A percentile compares a stretch with the other conserved stretches of the same genome.
phyloP scores from a whole-genome alignment of 257 asterid species.

The Nicotiana paniculata region DNA sequence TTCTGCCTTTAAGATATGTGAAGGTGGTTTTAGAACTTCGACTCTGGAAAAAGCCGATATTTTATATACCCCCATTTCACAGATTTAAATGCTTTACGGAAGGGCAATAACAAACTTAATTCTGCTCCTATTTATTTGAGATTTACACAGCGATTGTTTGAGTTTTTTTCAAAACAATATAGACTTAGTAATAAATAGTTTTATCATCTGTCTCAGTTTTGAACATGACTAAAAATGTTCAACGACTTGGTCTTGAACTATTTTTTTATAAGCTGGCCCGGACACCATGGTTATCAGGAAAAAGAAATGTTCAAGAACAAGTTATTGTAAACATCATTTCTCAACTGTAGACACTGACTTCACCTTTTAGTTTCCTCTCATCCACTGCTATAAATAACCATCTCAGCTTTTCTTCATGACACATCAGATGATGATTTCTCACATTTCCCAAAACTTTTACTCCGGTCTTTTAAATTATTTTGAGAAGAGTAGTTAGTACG shows the following conservation, averaged over 20 bases:
- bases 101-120: neutral
- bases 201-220: neutral
- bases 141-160: neutral
- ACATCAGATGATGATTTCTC: neutral
- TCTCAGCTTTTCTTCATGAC: neutral
- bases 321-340: neutral
- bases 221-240: neutral
- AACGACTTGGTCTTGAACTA: too few relatives aligned
- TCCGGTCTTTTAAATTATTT: neutral
- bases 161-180: accelerated
- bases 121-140: neutral
- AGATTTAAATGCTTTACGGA: neutral
- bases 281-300: too few relatives aligned
- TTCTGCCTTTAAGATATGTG: neutral
- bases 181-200: neutral
- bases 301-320: neutral
- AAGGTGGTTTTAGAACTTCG: neutral
- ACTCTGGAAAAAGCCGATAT: neutral
- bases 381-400: neutral
- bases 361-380: neutral
- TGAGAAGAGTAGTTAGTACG: neutral
- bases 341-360: neutral
- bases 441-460: neutral
- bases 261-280: too few relatives aligned
- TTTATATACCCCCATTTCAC: too few relatives aligned